A percentile compares a stretch with the other conserved stretches of the same genome.
Conservation (phyloP, 768 basidiomycete species). For the Mycena galopus region DNA sequence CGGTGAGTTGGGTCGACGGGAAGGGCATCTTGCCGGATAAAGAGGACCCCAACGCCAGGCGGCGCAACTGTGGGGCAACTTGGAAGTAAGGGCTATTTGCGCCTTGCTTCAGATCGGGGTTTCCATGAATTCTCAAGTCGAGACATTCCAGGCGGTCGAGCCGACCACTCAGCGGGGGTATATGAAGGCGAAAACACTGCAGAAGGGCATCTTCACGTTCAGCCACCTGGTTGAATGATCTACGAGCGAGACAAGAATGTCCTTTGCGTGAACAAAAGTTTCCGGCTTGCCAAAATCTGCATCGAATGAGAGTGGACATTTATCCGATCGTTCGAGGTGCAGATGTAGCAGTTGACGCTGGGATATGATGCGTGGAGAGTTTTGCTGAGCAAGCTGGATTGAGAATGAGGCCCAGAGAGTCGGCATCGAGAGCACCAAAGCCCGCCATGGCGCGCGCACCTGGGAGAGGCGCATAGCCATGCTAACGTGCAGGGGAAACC, state of each 20-base stretch:
- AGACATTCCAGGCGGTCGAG: constrained; percentile 24
- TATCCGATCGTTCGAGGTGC: constrained; percentile 23
- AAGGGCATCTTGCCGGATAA: constrained; percentile 18
- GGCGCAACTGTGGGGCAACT: constrained; percentile 12
- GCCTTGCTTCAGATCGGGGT: neutral
- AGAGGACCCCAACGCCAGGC: constrained; percentile 13
- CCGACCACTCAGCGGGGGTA: constrained; percentile 1
- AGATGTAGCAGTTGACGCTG: constrained; percentile 13
- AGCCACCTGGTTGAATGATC: constrained; percentile 26
- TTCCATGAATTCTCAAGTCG: constrained; percentile 15
- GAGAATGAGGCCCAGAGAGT: constrained; percentile 30
- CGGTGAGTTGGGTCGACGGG: constrained; percentile 16
- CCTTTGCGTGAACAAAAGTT: neutral
- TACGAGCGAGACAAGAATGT: neutral
- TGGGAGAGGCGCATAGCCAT: constrained; percentile 3
- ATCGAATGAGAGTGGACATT: constrained; percentile 16
- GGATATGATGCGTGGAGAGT: neutral
- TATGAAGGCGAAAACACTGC: neutral
- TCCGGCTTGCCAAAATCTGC: constrained; percentile 5
- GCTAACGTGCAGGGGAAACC: constrained; percentile 13
- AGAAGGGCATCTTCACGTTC: constrained; percentile 15
- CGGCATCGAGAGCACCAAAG: constrained; percentile 13
- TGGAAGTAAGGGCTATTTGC: neutral
- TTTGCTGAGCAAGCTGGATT: neutral
- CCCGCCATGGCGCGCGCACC: constrained; percentile 9